Evolutionary conservation across 108 stramenopile genomes (phyloP).

Genomic region (Chaetoceros tenuissimus): DNA sequence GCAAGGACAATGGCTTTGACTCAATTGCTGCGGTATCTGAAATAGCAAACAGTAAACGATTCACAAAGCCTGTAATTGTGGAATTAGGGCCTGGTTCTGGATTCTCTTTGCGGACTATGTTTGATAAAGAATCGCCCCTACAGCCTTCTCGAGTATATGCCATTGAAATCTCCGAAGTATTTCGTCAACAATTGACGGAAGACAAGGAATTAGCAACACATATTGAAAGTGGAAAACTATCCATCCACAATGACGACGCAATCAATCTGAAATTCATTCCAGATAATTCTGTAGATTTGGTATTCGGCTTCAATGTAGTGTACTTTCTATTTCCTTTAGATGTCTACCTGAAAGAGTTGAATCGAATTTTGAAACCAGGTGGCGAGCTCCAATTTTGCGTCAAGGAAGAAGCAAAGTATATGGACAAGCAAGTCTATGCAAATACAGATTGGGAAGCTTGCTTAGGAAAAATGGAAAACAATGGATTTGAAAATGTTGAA

Average conservation of each 20-base stretch:
- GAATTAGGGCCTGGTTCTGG: conserved; percentile 2
- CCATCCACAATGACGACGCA: conserved; percentile 15
- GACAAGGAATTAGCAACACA: not conserved
- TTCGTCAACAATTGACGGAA: conserved; percentile 9
- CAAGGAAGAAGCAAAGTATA: not conserved
- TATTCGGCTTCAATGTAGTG: conserved; percentile 20
- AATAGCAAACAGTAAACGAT: no score
- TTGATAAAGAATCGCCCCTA: no score
- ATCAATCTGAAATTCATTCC: conserved; percentile 13
- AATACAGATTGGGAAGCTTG: conserved; percentile 14
- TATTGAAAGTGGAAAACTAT: conserved; percentile 2
- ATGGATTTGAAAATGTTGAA: conserved; percentile 17
- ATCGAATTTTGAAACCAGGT: conserved; percentile 51
- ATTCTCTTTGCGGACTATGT: not conserved
- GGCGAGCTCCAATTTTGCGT: conserved; percentile 45
- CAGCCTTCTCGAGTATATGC: conserved; percentile 4
- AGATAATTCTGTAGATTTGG: conserved; percentile 9
- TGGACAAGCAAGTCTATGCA: not conserved
- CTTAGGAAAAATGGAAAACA: conserved; percentile 2
- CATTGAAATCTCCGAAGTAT: conserved; percentile 20
- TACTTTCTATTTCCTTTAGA: conserved; percentile 55
- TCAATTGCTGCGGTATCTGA: no score
- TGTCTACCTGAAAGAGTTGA: conserved; percentile 43
- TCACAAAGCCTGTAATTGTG: not conserved
- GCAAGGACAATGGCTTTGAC: no score